Conservation (phyloP, 306 rosid species). For the Pyrus betulifolia region DNA sequence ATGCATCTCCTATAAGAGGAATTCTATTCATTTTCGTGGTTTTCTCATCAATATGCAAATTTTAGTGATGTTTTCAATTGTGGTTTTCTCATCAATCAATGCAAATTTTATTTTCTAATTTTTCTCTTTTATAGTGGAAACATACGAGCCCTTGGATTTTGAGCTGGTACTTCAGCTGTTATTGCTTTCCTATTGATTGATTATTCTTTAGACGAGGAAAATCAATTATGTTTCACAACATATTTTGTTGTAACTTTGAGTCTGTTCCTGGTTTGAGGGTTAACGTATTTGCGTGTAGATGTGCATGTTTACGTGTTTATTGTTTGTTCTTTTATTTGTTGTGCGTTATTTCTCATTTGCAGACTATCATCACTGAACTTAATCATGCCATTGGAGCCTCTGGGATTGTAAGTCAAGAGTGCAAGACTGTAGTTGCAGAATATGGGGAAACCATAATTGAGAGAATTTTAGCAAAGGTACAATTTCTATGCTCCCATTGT, state of each 20-base stretch:
- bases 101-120: neutral
- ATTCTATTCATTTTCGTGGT: neutral
- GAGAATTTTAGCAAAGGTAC: conserved; percentile 49
- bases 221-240: neutral
- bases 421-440: conserved; percentile 54
- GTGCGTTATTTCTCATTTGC: conserved; percentile 3
- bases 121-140: neutral
- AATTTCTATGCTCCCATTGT: neutral
- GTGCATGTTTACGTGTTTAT: neutral
- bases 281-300: neutral
- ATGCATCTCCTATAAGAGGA: neutral
- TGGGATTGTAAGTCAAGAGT: conserved; percentile 57
- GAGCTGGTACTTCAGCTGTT: neutral
- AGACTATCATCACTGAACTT: conserved; percentile 57
- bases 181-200: neutral
- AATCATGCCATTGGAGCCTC: conserved; percentile 76
- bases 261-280: neutral
- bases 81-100: neutral
- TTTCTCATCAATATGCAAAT: neutral
- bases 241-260: neutral
- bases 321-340: neutral
- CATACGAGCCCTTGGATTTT: neutral
- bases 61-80: neutral
- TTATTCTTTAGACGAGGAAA: neutral
- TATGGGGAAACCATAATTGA: conserved; percentile 58